Percentiles rank a stretch among this genome's conserved stretches.
phyloP scores from a whole-genome alignment of 2,329 filamentous ascomycete species.

The Corinectria fuckeliana region DNA sequence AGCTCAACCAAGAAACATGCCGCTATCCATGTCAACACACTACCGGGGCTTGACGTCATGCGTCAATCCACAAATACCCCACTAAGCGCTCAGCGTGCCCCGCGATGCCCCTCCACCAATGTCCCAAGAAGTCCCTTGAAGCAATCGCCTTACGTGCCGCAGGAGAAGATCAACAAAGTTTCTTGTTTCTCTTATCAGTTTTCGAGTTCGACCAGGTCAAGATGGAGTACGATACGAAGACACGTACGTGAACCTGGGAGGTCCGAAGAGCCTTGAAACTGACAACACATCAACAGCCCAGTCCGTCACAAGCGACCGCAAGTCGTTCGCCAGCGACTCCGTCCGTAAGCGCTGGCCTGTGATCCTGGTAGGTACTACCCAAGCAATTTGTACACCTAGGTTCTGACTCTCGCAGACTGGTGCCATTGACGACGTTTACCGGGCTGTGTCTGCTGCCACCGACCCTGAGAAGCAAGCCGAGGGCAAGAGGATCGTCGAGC shows the following conservation, averaged over 20 bases:
- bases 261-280: conserved; percentile 11
- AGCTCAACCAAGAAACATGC: conserved; percentile 13
- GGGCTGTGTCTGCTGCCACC: conserved; percentile 64
- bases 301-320: conserved; percentile 80
- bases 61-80: conserved; percentile 28
- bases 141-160: conserved; percentile 8
- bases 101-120: conserved; percentile 38
- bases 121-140: conserved; percentile 17
- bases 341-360: conserved; percentile 90
- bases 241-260: conserved; percentile 57
- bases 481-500: conserved; percentile 84
- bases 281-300: conserved; percentile 59
- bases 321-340: conserved; percentile 86
- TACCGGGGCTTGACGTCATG: conserved; percentile 38
- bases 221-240: conserved; percentile 80
- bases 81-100: conserved; percentile 33
- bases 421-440: conserved; percentile 93
- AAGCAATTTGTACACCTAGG: neutral
- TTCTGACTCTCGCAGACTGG: conserved; percentile 67
- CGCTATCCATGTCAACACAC: conserved; percentile 23
- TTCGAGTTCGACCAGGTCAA: conserved; percentile 10
- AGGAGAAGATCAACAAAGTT: conserved; percentile 11
- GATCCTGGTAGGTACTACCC: conserved; percentile 72
- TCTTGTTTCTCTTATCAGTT: neutral
- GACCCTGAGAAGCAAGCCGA: conserved; percentile 73